These are phyloP conservation scores for Penicillium vulpinum DNA, from an alignment of 2,329 filamentous ascomycete species.

Conservation along the genomic window DNA sequence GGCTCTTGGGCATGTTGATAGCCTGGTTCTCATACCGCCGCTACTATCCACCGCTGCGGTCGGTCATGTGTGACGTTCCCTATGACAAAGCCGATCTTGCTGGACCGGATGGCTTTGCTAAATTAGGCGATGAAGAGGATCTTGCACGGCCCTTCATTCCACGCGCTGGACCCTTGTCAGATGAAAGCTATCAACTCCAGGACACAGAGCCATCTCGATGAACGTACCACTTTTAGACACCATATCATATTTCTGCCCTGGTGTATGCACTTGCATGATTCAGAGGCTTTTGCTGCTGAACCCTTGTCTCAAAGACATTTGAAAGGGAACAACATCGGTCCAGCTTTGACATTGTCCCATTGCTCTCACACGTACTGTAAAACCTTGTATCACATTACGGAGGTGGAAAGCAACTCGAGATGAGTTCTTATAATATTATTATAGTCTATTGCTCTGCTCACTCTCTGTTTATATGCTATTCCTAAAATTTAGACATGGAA, in stretches of 20 bases:
- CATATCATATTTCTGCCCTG: not conserved
- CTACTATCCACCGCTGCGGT: slow-evolving; percentile 58
- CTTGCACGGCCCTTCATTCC: slow-evolving; percentile 14
- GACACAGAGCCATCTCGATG: slow-evolving; percentile 16
- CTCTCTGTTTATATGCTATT: not conserved
- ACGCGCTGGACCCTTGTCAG: slow-evolving; percentile 15
- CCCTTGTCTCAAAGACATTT: not conserved
- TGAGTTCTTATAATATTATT: not conserved
- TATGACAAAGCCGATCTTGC: slow-evolving; percentile 39
- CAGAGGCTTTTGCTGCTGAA: not conserved
- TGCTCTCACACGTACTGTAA: not conserved
- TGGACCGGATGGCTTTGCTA: slow-evolving; percentile 31
- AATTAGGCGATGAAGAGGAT: slow-evolving; percentile 37
- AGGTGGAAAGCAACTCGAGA: not conserved
- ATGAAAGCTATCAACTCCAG: slow-evolving; percentile 29
- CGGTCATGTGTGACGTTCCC: slow-evolving; percentile 53
- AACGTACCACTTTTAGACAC: not conserved
- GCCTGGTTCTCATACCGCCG: slow-evolving; percentile 61
- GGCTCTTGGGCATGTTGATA: slow-evolving; percentile 54
- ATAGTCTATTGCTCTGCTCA: not conserved
- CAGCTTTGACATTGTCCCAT: not conserved
- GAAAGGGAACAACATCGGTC: not conserved
- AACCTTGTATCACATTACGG: not conserved
- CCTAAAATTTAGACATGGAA: not conserved
- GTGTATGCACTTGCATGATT: not conserved